Conservation (phyloP, 1,284 basidiomycete species). For the Chalciporus piperatoides region DNA sequence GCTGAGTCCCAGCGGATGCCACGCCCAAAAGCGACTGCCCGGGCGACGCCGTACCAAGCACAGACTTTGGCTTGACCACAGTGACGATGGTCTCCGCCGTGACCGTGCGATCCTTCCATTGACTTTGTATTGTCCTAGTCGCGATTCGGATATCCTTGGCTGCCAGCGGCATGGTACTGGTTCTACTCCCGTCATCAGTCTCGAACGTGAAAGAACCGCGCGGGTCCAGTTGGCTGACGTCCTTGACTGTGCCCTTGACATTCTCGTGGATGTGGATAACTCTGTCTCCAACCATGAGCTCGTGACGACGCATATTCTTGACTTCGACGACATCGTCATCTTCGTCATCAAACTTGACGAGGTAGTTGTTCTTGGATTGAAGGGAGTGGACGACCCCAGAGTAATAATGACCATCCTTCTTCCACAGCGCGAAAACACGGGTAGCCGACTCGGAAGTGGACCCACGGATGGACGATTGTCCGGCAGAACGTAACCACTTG, state of each 20-base stretch:
- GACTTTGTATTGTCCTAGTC: slow-evolving; percentile 42
- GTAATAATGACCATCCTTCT: slow-evolving; percentile 56
- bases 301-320: slow-evolving; percentile 51
- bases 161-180: slow-evolving; percentile 25
- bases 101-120: slow-evolving; percentile 53
- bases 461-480: slow-evolving; percentile 25
- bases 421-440: slow-evolving; percentile 68
- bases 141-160: slow-evolving; percentile 46
- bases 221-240: slow-evolving; percentile 34
- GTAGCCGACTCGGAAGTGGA: slow-evolving; percentile 33
- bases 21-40: slow-evolving; percentile 34
- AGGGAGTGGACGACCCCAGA: slow-evolving; percentile 49
- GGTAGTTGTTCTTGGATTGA: slow-evolving; percentile 34
- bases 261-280: slow-evolving; percentile 41
- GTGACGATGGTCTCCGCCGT: slow-evolving; percentile 40
- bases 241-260: slow-evolving; percentile 34
- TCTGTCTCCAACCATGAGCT: slow-evolving; percentile 52
- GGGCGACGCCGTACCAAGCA: slow-evolving; percentile 42
- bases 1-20: slow-evolving; percentile 31
- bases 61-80: slow-evolving; percentile 31
- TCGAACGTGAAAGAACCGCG: slow-evolving; percentile 38
- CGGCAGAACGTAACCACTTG: slow-evolving; percentile 33
- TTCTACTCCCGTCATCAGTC: slow-evolving; percentile 38
- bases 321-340: slow-evolving; percentile 44
- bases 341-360: slow-evolving; percentile 60